Conservation (phyloP, 306 rosid species). For the Trifolium fragiferum region DNA sequence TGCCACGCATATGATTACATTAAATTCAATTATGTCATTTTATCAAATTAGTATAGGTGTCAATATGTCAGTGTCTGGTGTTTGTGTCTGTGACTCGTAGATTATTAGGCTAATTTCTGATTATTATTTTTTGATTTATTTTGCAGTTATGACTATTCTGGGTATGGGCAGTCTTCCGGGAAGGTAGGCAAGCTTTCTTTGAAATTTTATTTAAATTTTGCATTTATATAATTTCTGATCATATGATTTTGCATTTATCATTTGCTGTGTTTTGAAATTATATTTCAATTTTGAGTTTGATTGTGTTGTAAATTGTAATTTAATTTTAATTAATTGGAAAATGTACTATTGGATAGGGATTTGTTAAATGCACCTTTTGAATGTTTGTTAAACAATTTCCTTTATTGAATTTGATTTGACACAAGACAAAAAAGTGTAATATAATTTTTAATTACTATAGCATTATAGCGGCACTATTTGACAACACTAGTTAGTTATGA, state of each 20-base stretch:
- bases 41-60: too few species aligned
- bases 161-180: constrained; percentile 87
- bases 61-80: too few species aligned
- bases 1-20: too few species aligned
- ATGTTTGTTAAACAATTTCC: background rate
- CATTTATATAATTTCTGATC: too few species aligned
- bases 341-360: background rate
- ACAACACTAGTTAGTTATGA: background rate
- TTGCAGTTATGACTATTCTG: constrained; percentile 88
- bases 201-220: background rate
- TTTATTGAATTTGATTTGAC: background rate
- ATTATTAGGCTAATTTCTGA: background rate
- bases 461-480: background rate
- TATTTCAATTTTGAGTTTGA: background rate
- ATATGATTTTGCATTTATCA: too few species aligned
- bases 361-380: background rate
- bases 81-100: too few species aligned
- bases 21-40: too few species aligned
- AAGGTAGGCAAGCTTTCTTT: constrained; percentile 60
- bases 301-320: background rate
- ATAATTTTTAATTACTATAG: background rate
- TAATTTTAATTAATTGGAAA: background rate
- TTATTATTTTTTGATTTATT: background rate
- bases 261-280: too few species aligned
- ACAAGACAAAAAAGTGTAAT: background rate